Conservation (phyloP, 169 alveolate genomes). For the Ichthyophthirius multifiliis region DNA sequence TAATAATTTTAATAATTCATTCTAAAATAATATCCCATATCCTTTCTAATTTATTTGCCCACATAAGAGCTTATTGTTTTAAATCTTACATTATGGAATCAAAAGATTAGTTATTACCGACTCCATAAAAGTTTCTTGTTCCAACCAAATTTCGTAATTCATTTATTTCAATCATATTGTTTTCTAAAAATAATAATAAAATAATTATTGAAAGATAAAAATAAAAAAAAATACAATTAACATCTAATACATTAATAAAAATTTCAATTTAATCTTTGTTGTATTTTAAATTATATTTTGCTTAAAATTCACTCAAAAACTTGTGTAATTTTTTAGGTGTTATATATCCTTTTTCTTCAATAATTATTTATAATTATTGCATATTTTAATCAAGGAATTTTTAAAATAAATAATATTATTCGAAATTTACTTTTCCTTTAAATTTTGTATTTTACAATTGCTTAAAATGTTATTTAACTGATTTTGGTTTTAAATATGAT, state of each 20-base stretch:
- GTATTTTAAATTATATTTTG: neutral
- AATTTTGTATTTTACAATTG: neutral
- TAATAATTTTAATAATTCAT: too few relatives aligned
- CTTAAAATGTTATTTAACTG: neutral
- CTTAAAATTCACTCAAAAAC: neutral
- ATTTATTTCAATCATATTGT: neutral
- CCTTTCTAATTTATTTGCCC: conserved; percentile 4
- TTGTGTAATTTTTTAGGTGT: neutral
- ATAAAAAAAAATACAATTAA: neutral
- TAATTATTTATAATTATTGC: neutral
- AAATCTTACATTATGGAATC: neutral
- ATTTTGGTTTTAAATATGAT: neutral
- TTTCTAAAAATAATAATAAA: neutral
- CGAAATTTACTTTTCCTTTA: neutral
- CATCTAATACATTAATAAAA: conserved; percentile 5
- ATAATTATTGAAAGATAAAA: neutral
- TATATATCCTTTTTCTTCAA: conserved; percentile 6
- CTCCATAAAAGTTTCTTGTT: neutral
- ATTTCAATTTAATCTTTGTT: neutral
- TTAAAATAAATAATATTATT: neutral
- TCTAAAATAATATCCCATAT: conserved; percentile 15
- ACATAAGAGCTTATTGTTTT: neutral
- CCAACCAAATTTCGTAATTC: neutral
- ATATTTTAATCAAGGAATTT: neutral
- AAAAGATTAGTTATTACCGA: neutral